Evolutionary conservation across 306 rosid genomes (phyloP).

Genomic region (Nissolia schottii): DNA sequence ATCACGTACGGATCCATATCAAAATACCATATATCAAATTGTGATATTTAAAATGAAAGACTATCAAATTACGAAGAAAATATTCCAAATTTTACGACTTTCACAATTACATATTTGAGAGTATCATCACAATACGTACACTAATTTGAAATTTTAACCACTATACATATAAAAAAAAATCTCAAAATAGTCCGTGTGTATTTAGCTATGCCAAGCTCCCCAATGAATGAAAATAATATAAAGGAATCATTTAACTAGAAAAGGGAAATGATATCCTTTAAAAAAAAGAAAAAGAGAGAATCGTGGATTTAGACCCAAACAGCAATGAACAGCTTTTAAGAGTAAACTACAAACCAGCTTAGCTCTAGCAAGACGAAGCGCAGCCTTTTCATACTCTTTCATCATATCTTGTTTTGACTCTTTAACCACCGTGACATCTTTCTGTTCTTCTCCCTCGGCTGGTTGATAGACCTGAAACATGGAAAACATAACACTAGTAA

Average conservation of each 20-base stretch:
- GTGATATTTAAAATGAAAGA: constrained; percentile 8
- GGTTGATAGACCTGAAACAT: constrained; percentile 61
- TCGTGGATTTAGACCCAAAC: background rate
- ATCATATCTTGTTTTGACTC: constrained; percentile 65
- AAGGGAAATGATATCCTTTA: background rate
- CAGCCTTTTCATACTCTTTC: constrained; percentile 75
- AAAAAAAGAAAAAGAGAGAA: too few species aligned
- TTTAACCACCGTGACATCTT: constrained; percentile 46
- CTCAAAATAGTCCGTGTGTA: background rate
- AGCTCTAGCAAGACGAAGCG: constrained; percentile 56
- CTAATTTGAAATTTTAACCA: background rate
- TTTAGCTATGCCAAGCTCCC: background rate
- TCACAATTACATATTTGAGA: background rate
- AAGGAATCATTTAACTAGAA: background rate
- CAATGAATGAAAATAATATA: background rate
- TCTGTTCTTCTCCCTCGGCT: constrained; percentile 42
- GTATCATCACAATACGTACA: constrained; percentile 1
- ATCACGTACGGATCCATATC: constrained; percentile 11
- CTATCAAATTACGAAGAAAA: constrained; percentile 13
- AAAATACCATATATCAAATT: background rate
- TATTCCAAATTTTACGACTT: background rate
- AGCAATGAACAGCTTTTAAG: constrained; percentile 18
- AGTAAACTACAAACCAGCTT: constrained; percentile 62
- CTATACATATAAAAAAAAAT: background rate
- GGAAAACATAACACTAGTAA: constrained; percentile 2